Conservation (phyloP, 2,329 filamentous ascomycete species). For the Venturia aucupariae region DNA sequence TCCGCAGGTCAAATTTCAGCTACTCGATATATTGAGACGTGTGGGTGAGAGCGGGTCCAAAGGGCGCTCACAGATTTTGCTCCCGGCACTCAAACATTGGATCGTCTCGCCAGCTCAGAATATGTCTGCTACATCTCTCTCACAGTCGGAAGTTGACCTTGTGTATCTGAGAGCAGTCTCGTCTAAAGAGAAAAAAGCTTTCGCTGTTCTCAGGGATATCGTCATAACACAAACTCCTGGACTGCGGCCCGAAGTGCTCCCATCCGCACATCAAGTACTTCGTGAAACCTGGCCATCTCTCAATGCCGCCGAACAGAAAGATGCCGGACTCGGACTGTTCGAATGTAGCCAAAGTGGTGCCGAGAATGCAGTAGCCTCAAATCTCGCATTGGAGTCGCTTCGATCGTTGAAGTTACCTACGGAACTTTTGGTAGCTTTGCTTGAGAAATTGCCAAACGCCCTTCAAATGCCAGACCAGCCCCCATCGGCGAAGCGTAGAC, state of each 20-base stretch:
- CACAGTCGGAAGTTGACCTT: slow-evolving; percentile 40
- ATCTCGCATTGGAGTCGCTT: slow-evolving; percentile 58
- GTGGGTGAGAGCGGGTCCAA: slow-evolving; percentile 64
- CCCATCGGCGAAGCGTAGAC: slow-evolving; percentile 67
- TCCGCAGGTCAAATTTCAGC: slow-evolving; percentile 56
- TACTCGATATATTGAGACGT: slow-evolving; percentile 64
- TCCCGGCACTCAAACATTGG: slow-evolving; percentile 68
- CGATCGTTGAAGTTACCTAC: slow-evolving; percentile 44
- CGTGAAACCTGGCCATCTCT: slow-evolving; percentile 63
- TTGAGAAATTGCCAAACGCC: slow-evolving; percentile 50
- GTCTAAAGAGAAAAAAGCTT: slow-evolving; percentile 48
- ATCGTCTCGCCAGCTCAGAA: slow-evolving; percentile 45
- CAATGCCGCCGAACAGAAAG: slow-evolving; percentile 53
- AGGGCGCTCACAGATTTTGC: slow-evolving; percentile 62
- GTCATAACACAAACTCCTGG: slow-evolving; percentile 36
- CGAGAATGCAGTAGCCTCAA: slow-evolving; percentile 22
- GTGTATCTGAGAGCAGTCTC: slow-evolving; percentile 45
- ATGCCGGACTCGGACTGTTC: slow-evolving; percentile 54
- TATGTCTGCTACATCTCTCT: slow-evolving; percentile 40
- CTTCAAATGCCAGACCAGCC: slow-evolving; percentile 62
- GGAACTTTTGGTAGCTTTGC: slow-evolving; percentile 8
- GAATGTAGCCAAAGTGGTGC: slow-evolving; percentile 18
- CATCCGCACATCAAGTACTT: slow-evolving; percentile 59
- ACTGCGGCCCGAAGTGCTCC: slow-evolving; percentile 47
- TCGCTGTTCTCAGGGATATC: slow-evolving; percentile 44